Percentiles rank a stretch among this genome's conserved stretches.
Conservation (phyloP, 805 yeast genomes). For the Scheffersomyces lignosus region DNA sequence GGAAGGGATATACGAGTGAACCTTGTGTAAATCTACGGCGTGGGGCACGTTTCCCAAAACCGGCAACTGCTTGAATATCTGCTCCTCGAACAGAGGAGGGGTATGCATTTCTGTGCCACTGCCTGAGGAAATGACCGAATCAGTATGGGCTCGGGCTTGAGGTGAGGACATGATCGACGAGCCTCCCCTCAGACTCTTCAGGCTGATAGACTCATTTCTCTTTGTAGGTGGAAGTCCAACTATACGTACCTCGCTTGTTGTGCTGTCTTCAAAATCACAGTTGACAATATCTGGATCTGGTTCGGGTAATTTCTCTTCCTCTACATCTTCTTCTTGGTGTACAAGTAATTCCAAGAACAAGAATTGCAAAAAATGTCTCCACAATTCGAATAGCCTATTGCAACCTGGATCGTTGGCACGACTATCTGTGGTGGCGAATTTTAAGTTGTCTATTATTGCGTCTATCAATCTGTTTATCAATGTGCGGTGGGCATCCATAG, state of each 20-base stretch:
- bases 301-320: no score
- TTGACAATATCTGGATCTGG: no score
- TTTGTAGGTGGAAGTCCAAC: no score
- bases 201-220: no score
- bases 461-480: slow-evolving; percentile 13
- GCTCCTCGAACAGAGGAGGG: background rate
- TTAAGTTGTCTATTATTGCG: slow-evolving; percentile 17
- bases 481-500: slow-evolving; percentile 9
- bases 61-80: no score
- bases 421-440: slow-evolving; percentile 5
- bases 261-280: no score
- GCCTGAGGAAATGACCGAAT: background rate
- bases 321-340: no score
- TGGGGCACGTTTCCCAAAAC: no score
- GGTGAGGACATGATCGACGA: background rate
- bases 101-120: background rate
- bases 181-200: background rate
- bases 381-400: slow-evolving; percentile 14
- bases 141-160: background rate
- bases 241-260: no score
- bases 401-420: background rate
- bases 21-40: background rate
- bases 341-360: slow-evolving; percentile 14
- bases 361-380: slow-evolving; percentile 21
- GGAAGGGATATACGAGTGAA: background rate